A percentile compares a stretch with the other conserved stretches of the same genome.
Conservation (phyloP, 2,329 filamentous ascomycete species). For the Fusarium paranaense region DNA sequence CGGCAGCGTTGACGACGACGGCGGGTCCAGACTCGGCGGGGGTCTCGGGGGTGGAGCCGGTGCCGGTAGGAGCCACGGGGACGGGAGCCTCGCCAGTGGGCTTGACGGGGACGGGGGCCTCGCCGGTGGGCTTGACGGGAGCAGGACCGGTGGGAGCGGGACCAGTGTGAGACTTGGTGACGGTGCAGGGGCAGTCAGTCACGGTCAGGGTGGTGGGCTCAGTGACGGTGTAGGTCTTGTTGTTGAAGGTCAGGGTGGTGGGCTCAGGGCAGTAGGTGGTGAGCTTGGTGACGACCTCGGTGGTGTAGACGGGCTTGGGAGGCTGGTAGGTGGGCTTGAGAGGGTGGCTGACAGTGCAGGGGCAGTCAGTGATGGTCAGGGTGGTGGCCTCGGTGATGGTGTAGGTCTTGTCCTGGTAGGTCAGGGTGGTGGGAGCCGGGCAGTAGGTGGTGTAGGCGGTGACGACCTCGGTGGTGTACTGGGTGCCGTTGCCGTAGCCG, state of each 20-base stretch:
- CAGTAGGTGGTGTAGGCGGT: conserved; percentile 54
- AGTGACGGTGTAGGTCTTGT: conserved; percentile 38
- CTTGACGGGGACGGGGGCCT: not conserved
- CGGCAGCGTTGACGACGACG: conserved; percentile 67
- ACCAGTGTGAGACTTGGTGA: conserved; percentile 17
- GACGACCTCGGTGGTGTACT: not conserved
- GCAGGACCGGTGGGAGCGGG: not conserved
- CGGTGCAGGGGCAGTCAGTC: conserved; percentile 32
- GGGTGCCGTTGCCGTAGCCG: conserved; percentile 8
- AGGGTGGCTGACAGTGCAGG: conserved; percentile 55
- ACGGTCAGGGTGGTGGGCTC: conserved; percentile 26
- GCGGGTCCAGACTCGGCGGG: conserved; percentile 64
- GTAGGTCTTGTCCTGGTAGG: conserved; percentile 65
- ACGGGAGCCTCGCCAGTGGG: conserved; percentile 2
- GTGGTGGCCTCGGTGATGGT: conserved; percentile 65
- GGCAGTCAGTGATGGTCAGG: conserved; percentile 67
- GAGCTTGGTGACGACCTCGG: conserved; percentile 59
- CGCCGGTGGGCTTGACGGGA: not conserved
- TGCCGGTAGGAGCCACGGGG: not conserved
- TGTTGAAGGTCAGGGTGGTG: conserved; percentile 71
- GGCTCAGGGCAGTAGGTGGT: conserved; percentile 79
- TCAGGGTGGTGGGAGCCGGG: conserved; percentile 43
- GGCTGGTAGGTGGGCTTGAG: conserved; percentile 49
- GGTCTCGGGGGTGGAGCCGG: conserved; percentile 46
- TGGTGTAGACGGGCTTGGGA: conserved; percentile 29